A percentile compares a stretch with the other conserved stretches of the same genome.
Conservation (phyloP, 257 asterid species). For the Lycium ferocissimum region DNA sequence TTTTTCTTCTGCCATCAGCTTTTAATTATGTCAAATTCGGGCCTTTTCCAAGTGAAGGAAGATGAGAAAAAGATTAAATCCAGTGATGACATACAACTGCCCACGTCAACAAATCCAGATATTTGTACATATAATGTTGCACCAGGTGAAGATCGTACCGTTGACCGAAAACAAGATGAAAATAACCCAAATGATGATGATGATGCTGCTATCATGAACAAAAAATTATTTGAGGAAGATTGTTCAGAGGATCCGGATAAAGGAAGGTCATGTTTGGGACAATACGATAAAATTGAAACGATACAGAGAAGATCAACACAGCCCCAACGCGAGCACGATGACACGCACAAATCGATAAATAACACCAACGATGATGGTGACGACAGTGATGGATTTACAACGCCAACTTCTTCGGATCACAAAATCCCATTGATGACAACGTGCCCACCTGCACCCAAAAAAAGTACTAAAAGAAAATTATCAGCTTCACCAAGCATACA, state of each 20-base stretch:
- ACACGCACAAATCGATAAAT: not conserved
- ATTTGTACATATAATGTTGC: not conserved
- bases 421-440: constrained; percentile 52
- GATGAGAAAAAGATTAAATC: not conserved
- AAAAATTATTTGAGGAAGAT: not conserved
- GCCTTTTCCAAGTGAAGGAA: not conserved
- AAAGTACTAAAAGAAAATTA: constrained; percentile 45
- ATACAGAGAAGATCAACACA: not conserved
- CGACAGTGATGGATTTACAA: constrained; percentile 56
- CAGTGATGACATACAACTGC: not conserved
- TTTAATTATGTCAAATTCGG: not conserved
- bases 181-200: not conserved
- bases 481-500: constrained; percentile 33
- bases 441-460: constrained; percentile 84
- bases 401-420: constrained; percentile 68
- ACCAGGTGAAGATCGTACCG: not conserved
- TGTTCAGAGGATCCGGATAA: constrained; percentile 11
- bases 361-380: constrained; percentile 33
- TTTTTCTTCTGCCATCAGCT: not conserved
- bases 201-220: not conserved
- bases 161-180: constrained; percentile 10
- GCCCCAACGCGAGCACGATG: not conserved
- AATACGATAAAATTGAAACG: not conserved
- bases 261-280: constrained; percentile 23
- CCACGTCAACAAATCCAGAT: not conserved